Percentiles rank a stretch among this genome's conserved stretches.
Evolutionary conservation across 306 rosid species (phyloP).

Genomic region (Gleditsia sinensis): DNA sequence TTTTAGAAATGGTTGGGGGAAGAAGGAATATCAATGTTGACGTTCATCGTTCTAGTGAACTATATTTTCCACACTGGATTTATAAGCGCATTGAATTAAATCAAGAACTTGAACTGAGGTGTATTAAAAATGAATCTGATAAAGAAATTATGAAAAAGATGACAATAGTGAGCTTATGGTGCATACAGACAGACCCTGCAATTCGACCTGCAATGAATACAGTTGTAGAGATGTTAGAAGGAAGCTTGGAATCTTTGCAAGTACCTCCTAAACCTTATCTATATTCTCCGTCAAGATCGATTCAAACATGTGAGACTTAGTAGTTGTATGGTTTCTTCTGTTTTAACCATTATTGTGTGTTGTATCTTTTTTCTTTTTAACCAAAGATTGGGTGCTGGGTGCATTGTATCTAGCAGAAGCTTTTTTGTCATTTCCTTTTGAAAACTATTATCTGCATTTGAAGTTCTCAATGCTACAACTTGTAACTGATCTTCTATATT

Average conservation of each 20-base stretch:
- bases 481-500: too few species aligned
- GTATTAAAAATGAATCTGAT: neutral
- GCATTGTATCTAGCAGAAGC: too few species aligned
- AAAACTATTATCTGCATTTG: too few species aligned
- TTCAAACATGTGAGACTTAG: too few species aligned
- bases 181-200: neutral
- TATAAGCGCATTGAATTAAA: neutral
- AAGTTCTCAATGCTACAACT: too few species aligned
- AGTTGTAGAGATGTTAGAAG: neutral
- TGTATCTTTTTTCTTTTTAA: too few species aligned
- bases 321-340: too few species aligned
- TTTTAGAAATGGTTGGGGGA: neutral
- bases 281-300: neutral
- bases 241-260: neutral
- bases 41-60: neutral
- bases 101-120: constrained; percentile 22
- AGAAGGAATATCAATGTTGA: neutral
- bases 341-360: too few species aligned
- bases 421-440: too few species aligned
- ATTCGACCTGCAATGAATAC: neutral
- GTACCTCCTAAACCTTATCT: neutral
- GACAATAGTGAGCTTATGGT: neutral
- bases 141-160: neutral
- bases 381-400: too few species aligned
- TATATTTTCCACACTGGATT: neutral